Percentiles rank a stretch among this genome's conserved stretches.
phyloP scores from a whole-genome alignment of 2,329 filamentous ascomycete species.

The Lachnellula arida region DNA sequence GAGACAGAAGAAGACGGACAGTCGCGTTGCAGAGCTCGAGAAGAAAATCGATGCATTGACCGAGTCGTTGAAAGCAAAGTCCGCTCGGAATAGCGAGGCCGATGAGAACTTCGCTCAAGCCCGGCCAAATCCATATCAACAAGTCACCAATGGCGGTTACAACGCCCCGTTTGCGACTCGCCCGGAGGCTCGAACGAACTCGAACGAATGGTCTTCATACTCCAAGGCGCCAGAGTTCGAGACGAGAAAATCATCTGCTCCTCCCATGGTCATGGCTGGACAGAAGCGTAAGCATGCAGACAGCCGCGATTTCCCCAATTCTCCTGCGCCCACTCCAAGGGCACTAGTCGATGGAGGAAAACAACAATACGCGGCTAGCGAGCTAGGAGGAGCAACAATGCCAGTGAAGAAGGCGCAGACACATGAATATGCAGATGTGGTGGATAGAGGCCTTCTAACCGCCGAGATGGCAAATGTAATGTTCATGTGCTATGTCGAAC shows the following conservation, averaged over 20 bases:
- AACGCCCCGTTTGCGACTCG: conserved; percentile 18
- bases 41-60: conserved; percentile 39
- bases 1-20: conserved; percentile 41
- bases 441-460: conserved; percentile 56
- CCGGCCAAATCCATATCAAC: conserved; percentile 28
- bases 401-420: conserved; percentile 11
- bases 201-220: conserved; percentile 25
- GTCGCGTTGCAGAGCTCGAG: conserved; percentile 40
- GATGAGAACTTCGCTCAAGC: background rate
- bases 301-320: conserved; percentile 13
- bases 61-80: conserved; percentile 32
- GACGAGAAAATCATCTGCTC: conserved; percentile 18
- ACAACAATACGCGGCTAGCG: background rate
- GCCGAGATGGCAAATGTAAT: conserved; percentile 50
- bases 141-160: conserved; percentile 31
- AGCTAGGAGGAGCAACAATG: conserved; percentile 1
- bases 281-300: conserved; percentile 32
- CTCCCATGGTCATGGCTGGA: conserved; percentile 32
- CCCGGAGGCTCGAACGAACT: conserved; percentile 18
- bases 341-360: conserved; percentile 2
- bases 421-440: conserved; percentile 36
- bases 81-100: conserved; percentile 11
- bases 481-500: conserved; percentile 53
- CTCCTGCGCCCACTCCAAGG: conserved; percentile 1
- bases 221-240: conserved; percentile 25